These are phyloP conservation scores for Daldinia vernicosa DNA, from an alignment of 495 filamentous ascomycete species.

Conservation along the genomic window DNA sequence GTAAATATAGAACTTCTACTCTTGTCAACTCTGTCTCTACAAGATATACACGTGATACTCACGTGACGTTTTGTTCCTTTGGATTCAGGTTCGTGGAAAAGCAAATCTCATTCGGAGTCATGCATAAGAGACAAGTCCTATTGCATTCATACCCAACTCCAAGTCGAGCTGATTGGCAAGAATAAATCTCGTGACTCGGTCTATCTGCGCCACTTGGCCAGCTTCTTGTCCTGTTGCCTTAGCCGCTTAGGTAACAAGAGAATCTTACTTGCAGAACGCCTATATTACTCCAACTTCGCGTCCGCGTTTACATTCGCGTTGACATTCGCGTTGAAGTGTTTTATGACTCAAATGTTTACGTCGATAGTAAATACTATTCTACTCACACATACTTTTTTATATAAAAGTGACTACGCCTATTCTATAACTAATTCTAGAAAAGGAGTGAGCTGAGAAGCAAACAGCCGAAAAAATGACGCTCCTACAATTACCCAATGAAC, in stretches of 20 bases:
- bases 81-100: background rate
- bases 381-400: background rate
- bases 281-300: background rate
- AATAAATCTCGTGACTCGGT: background rate
- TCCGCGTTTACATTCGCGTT: background rate
- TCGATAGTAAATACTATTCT: background rate
- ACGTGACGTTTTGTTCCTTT: background rate
- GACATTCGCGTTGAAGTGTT: background rate
- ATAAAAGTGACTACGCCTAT: background rate
- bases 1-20: background rate
- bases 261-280: background rate
- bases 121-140: too few relatives aligned
- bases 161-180: background rate
- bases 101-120: background rate
- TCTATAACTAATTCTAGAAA: too few relatives aligned
- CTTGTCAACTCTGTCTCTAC: background rate
- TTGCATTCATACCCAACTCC: background rate
- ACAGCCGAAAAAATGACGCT: slow-evolving; percentile 4
- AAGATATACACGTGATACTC: background rate
- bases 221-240: background rate
- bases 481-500: slow-evolving; percentile 12
- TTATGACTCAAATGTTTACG: background rate
- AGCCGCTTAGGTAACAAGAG: background rate
- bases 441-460: background rate
- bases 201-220: background rate